Base-by-base conservation (phyloP, 768 basidiomycete species). In the Lactarius akahatsu region DNA sequence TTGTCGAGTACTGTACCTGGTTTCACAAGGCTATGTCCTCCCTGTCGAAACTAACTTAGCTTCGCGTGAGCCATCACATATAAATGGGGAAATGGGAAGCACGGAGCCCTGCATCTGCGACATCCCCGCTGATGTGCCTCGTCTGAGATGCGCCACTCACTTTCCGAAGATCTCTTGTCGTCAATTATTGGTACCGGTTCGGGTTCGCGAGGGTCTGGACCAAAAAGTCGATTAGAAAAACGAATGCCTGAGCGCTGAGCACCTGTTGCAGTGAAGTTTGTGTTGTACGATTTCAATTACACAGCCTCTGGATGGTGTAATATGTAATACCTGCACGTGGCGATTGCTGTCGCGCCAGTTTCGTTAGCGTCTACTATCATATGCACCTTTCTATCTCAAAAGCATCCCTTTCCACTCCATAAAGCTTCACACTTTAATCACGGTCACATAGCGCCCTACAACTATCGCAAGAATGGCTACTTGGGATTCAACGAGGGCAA, bases 401-500 rank as follows among this genome's bases (percentile, higher is more conserved):
- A 41, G 18, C 45, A 16, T 23, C 50, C 23, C 8, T 23, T 28
- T 10, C 47, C n/a, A 28, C 57, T 58, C 43, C 34, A 28, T 28
- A 18, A 41, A 13, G 6, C 50, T 7, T 52, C 26, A 52, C 50
- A 15, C 18, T 28, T 54, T 40, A 26, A 41, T 18, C 28, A 30
- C 38, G 54, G 57, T 23, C 50, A 32, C 52, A 52, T 16, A 55
- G 5, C 18, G 11, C 57, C 20, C 57, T 26, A n/a, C 41, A 32
- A 40, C 32, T 28, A 20, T 47, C 23, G 26, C 40, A 55, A 61
- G 64, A 36, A 75, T 74, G 73, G 36, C 70, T n/a, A 57, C 63
- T 26, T 77, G 77, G 77, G 76, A 78, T 62, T 57, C 73, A n/a
- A 67, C 68, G 36, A 73, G 72, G 54, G 72, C 76, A 55, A 76